phyloP scores from a whole-genome alignment of 2,329 filamentous ascomycete genomes.

The Ploettnerulaceae sp. region DNA sequence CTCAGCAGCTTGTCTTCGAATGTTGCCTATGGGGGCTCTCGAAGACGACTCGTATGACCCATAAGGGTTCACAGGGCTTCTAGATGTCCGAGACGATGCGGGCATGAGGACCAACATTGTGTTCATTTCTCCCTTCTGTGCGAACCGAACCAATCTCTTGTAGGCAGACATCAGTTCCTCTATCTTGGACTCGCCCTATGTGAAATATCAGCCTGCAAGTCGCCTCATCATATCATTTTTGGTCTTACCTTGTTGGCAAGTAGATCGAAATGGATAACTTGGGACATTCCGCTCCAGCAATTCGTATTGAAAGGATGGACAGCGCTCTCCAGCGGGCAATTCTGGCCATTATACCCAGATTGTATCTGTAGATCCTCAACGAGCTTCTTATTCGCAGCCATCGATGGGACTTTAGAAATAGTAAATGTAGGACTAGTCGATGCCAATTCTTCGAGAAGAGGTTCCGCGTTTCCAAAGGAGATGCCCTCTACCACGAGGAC shows the following conservation, averaged over 20 bases:
- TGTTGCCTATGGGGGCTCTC: conserved; percentile 16
- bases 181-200: conserved; percentile 14
- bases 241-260: conserved; percentile 23
- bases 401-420: conserved; percentile 42
- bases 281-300: conserved; percentile 35
- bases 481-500: conserved; percentile 56
- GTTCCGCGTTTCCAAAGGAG: conserved; percentile 40
- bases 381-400: conserved; percentile 29
- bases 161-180: conserved; percentile 22
- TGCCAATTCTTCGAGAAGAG: conserved; percentile 40
- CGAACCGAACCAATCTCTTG: conserved; percentile 26
- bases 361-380: conserved; percentile 31
- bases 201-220: conserved; percentile 5
- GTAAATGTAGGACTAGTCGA: conserved; percentile 44
- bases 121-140: conserved; percentile 29
- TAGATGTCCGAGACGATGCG: conserved; percentile 21
- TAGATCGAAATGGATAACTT: conserved; percentile 28
- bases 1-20: conserved; percentile 26
- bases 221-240: not conserved
- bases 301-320: conserved; percentile 30
- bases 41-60: conserved; percentile 28
- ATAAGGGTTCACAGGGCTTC: conserved; percentile 24
- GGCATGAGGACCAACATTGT: conserved; percentile 31
- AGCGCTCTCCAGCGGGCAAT: conserved; percentile 27
- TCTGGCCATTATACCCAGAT: conserved; percentile 18